These are phyloP conservation scores for Gnaphalium uliginosum DNA, from an alignment of 129 eudicot genomes.

Conservation along the genomic window DNA sequence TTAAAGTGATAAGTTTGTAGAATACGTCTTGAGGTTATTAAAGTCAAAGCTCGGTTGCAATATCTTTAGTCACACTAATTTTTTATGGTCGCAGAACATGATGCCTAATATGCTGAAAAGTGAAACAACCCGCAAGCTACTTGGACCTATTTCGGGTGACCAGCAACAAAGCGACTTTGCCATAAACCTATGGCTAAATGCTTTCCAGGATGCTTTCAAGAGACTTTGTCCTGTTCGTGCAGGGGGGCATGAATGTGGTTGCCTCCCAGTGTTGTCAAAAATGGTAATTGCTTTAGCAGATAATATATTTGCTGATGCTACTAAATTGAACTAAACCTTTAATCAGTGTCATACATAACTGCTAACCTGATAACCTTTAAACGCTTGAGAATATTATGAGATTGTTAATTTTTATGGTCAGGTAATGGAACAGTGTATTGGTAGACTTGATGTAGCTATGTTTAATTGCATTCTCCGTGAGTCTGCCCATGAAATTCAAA, in stretches of 20 bases:
- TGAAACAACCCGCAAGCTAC: slow-evolving; percentile 37
- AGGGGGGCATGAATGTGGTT: slow-evolving; percentile 76
- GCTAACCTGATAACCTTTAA: neutral
- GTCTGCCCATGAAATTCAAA: slow-evolving; percentile 60
- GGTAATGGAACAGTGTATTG: slow-evolving; percentile 90
- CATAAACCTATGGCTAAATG: slow-evolving; percentile 68
- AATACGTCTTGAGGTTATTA: neutral
- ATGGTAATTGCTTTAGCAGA: slow-evolving; percentile 50
- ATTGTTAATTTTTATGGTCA: slow-evolving; percentile 23
- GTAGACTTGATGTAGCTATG: slow-evolving; percentile 90
- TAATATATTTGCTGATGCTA: neutral
- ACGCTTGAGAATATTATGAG: neutral
- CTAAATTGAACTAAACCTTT: slow-evolving; percentile 1
- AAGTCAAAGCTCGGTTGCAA: neutral
- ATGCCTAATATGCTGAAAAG: slow-evolving; percentile 64
- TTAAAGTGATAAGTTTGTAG: neutral
- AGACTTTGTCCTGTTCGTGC: slow-evolving; percentile 96
- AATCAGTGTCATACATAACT: neutral
- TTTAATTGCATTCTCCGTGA: slow-evolving; percentile 79
- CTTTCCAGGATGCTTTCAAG: slow-evolving; percentile 66
- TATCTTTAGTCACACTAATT: slow-evolving; percentile 10
- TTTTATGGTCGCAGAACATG: slow-evolving; percentile 53
- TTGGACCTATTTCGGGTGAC: slow-evolving; percentile 49
- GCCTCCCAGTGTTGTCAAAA: slow-evolving; percentile 69
- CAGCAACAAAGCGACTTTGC: slow-evolving; percentile 62